Conservation (phyloP, 257 asterid genomes). For the Eucommia ulmoides region DNA sequence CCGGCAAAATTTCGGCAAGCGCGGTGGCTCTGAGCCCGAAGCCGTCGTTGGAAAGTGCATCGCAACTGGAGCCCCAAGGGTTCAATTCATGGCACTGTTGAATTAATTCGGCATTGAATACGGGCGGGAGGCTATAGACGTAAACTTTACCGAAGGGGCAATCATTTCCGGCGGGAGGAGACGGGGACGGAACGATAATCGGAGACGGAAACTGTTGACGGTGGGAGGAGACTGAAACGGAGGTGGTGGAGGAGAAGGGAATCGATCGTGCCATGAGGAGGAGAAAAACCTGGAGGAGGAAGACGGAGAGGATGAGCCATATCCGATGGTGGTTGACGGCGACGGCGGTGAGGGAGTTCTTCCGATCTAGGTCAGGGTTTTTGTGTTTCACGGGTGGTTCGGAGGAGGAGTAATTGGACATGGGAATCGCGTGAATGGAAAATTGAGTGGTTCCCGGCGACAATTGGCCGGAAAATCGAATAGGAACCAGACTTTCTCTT, state of each 20-base stretch:
- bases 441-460: neutral
- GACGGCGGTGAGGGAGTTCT: conserved; percentile 18
- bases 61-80: conserved; percentile 64
- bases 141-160: conserved; percentile 47
- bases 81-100: conserved; percentile 34
- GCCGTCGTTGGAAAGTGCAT: conserved; percentile 51
- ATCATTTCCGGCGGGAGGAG: neutral
- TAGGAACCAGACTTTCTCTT: too few species aligned
- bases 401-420: conserved; percentile 3
- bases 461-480: too few species aligned
- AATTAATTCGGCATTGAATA: conserved; percentile 35
- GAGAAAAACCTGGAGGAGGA: conserved; percentile 21
- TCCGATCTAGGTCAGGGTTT: conserved; percentile 20
- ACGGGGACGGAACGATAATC: neutral
- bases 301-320: conserved; percentile 18
- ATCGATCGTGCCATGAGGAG: conserved; percentile 12
- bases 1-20: conserved; percentile 27
- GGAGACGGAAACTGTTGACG: neutral
- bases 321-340: conserved; percentile 8
- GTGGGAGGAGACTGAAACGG: conserved; percentile 4
- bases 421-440: conserved; percentile 12
- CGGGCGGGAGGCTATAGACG: conserved; percentile 39
- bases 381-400: conserved; percentile 18
- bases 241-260: conserved; percentile 12
- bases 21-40: conserved; percentile 34